Evolutionary conservation across 2,329 filamentous ascomycete species (phyloP), one percentile per base, ranked within the genome.

Genomic region (Alternaria sp.): DNA sequence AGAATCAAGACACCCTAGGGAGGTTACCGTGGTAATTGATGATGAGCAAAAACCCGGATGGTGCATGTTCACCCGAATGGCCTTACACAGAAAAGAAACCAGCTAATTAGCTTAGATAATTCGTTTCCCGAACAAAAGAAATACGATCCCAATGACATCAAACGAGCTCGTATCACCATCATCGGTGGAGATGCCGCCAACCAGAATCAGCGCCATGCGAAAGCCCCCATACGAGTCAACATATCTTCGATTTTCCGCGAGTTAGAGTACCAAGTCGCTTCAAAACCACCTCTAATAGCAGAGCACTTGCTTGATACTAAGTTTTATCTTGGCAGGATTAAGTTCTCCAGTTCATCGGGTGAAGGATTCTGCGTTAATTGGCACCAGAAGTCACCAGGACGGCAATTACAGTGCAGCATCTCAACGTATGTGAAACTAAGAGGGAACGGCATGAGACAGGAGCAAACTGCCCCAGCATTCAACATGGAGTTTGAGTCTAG

Each of bases 221-320:
- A 26, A 17, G 40, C 40, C 0, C 24, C 13, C 8, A 17, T 46
- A 23, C 28, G 29, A 21, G 44, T 46, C 4, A 4, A 7, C 4
- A 5, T 24, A n/a, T 24, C 13, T 4, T 14, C 29, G 0, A n/a
- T 24, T 4, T 10, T 23, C 17, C 4, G 14, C 21, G 29, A 46
- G 3, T 0, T 33, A 8, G 6, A 0, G 2, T 46, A 3, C 3
- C 6, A 23, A 1, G 0, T 33, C 17, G 23, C n/a, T 2, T 14
- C 42, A 0, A 4, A 4, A 8, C n/a, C 42, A 0, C 26, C 13
- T 31, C n/a, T 17, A 21, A 2, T 31, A 3, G n/a, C n/a, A 0
- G n/a, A 3, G n/a, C 28, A 31, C n/a, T 29, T 39, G 2, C 37
- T 10, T 0, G 37, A 39, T 5, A 2, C 37, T 0, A 23, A n/a